Evolutionary conservation across 441 rosid species (phyloP).

Genomic region (Viola pubescens): DNA sequence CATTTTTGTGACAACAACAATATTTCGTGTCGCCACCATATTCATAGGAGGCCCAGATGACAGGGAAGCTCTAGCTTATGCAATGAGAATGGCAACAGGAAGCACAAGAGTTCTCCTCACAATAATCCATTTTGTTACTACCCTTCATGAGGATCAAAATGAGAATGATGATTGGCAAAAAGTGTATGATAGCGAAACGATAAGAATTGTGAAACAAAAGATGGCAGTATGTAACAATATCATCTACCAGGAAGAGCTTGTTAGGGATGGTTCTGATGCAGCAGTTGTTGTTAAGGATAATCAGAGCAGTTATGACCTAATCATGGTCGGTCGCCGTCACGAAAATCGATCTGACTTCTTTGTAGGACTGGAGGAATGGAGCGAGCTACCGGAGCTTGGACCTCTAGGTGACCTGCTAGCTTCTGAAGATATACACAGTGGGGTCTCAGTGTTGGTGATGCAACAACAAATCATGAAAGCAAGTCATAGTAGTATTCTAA

Average conservation of each 20-base stretch:
- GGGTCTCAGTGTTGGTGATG: constrained; percentile 14
- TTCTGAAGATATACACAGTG: constrained; percentile 22
- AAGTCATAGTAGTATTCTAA: constrained; percentile 14
- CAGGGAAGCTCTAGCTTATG: constrained; percentile 39
- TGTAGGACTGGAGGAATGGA: constrained; percentile 29
- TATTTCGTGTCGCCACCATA: constrained; percentile 13
- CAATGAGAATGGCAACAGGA: constrained; percentile 26
- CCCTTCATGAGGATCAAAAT: background rate
- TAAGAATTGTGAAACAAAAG: constrained; percentile 18
- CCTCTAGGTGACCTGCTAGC: constrained; percentile 35
- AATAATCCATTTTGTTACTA: constrained; percentile 9
- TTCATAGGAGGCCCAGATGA: constrained; percentile 22
- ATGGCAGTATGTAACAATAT: background rate
- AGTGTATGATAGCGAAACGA: constrained; percentile 9
- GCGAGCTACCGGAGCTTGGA: constrained; percentile 12
- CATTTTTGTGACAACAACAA: constrained; percentile 4
- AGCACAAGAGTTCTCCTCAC: constrained; percentile 18
- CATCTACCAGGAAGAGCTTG: constrained; percentile 18
- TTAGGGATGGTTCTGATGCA: constrained; percentile 29
- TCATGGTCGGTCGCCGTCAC: constrained; percentile 8
- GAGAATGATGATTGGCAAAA: constrained; percentile 13
- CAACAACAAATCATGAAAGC: constrained; percentile 11
- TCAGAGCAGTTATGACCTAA: constrained; percentile 17
- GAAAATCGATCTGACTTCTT: constrained; percentile 18
- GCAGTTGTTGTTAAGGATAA: constrained; percentile 15